These are phyloP conservation scores for Arthrinium puccinioides DNA, from an alignment of 2,329 filamentous ascomycete species.

Conservation along the genomic window DNA sequence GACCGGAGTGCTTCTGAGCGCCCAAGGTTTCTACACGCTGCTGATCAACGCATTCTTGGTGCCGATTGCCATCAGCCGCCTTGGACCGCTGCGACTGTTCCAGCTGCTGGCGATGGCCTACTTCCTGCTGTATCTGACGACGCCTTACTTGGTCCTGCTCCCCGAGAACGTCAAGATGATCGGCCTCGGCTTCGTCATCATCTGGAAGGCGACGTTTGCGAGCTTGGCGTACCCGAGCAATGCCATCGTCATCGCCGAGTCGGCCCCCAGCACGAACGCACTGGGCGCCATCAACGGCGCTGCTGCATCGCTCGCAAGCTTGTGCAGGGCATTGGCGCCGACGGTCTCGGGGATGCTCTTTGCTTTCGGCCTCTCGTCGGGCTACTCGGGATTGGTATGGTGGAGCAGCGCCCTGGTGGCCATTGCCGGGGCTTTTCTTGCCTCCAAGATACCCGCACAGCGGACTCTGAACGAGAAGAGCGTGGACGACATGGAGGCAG, in stretches of 20 bases:
- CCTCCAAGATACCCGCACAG: slow-evolving; percentile 66
- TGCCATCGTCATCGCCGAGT: slow-evolving; percentile 82
- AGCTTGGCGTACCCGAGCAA: slow-evolving; percentile 88
- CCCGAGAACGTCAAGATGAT: slow-evolving; percentile 64
- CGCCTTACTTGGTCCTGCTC: slow-evolving; percentile 83
- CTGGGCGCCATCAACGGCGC: slow-evolving; percentile 90
- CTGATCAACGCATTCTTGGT: slow-evolving; percentile 79
- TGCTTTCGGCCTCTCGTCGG: slow-evolving; percentile 67
- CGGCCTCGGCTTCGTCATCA: slow-evolving; percentile 68
- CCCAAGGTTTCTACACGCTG: slow-evolving; percentile 87
- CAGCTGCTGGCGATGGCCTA: slow-evolving; percentile 74
- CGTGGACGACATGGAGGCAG: slow-evolving; percentile 5
- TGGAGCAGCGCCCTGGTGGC: slow-evolving; percentile 81
- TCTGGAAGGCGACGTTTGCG: slow-evolving; percentile 90
- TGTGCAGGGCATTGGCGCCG: slow-evolving; percentile 83
- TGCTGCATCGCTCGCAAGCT: slow-evolving; percentile 82
- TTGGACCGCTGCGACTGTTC: slow-evolving; percentile 78
- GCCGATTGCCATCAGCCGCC: slow-evolving; percentile 63
- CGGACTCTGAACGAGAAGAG: slow-evolving; percentile 35
- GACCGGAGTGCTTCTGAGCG: slow-evolving; percentile 81
- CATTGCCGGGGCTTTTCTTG: slow-evolving; percentile 65
- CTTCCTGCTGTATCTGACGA: slow-evolving; percentile 78
- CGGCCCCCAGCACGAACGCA: slow-evolving; percentile 74
- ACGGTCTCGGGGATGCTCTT: slow-evolving; percentile 83
- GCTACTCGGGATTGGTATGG: slow-evolving; percentile 87